phyloP scores from a whole-genome alignment of 2,329 filamentous ascomycete species.

The Ascosphaera apis region DNA sequence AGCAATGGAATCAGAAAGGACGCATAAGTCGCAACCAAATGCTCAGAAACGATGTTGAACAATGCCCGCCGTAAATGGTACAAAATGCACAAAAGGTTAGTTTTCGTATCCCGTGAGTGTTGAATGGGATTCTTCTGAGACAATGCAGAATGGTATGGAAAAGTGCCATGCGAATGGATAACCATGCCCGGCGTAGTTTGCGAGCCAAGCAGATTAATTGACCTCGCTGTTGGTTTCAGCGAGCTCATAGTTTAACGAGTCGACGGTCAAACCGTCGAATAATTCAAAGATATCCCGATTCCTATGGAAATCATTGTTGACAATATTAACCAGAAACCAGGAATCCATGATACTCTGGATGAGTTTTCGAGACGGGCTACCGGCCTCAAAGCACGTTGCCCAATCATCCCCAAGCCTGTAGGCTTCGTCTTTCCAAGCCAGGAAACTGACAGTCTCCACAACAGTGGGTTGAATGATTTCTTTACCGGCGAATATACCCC shows the following conservation, averaged over 20 bases:
- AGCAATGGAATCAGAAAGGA: neutral
- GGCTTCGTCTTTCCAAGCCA: constrained; percentile 97
- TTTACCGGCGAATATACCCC: constrained; percentile 96
- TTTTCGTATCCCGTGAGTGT: neutral
- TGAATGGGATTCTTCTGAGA: neutral
- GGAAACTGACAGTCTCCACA: constrained; percentile 88
- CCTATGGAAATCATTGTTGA: constrained; percentile 94
- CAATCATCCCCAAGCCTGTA: constrained; percentile 82
- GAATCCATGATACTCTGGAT: constrained; percentile 67
- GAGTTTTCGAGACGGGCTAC: constrained; percentile 52
- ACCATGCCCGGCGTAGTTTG: too few relatives aligned
- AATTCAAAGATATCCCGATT: constrained; percentile 61
- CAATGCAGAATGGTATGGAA: too few relatives aligned
- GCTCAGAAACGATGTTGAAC: neutral
- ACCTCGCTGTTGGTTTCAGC: neutral
- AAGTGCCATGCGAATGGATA: too few relatives aligned
- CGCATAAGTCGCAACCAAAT: neutral
- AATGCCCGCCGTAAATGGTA: neutral
- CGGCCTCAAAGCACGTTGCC: constrained; percentile 68
- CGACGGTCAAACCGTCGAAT: constrained; percentile 45
- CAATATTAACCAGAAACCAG: constrained; percentile 96
- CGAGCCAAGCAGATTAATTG: neutral
- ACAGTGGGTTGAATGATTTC: constrained; percentile 99
- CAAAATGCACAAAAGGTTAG: neutral
- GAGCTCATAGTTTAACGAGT: constrained; percentile 9